Base-by-base conservation (phyloP, 2,329 filamentous ascomycete species). In the Cercospora janseana region DNA sequence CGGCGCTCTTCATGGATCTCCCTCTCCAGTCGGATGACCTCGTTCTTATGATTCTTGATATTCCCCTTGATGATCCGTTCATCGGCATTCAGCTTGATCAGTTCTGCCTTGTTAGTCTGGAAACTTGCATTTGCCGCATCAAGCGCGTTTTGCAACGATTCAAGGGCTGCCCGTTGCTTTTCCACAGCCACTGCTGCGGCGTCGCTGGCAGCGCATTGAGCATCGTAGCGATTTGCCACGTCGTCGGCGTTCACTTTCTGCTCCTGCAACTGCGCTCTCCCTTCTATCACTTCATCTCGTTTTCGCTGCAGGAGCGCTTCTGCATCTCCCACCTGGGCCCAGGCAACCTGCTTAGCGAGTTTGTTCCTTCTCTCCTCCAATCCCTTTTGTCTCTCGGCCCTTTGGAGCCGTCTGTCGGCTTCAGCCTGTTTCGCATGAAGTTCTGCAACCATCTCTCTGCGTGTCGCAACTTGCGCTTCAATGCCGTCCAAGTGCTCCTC, bases 301-400 rank as follows among this genome's bases (percentile, higher is more conserved):
- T 58, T 59, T 5, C 62, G 49, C 4, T 58, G 61, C 5, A 74
- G 52, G 7, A 51, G 49, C 31, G 59, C 42, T 68, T 97, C 92
- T 66, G 87, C 79, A 49, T 88, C 83, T 41, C 83, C 80, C 1
- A 97, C 90, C 63, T 94, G 88, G 18, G 83, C 80, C 93, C 93
- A 98, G n/a, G 86, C 84, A 55, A 88, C 75, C 70, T 94, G 86
- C 13, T 79, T 76, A 34, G 76, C 72, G 35, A 87, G 74, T 51
- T 81, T 81, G 15, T 76, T 73, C 27, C 26, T 28, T 12, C 12
- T 38, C 7, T 38, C 31, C 82, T 46, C 79, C 60, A 94, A 77
- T 10, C 77, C 76, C 38, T 84, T 75, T 47, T 87, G 84, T 54
- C 83, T 82, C 46, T 85, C 78, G 0, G 86, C 81, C 1, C 81